Conservation (phyloP, 192 early-diverging fungal species). For the Gamsiella multidivaricata region DNA sequence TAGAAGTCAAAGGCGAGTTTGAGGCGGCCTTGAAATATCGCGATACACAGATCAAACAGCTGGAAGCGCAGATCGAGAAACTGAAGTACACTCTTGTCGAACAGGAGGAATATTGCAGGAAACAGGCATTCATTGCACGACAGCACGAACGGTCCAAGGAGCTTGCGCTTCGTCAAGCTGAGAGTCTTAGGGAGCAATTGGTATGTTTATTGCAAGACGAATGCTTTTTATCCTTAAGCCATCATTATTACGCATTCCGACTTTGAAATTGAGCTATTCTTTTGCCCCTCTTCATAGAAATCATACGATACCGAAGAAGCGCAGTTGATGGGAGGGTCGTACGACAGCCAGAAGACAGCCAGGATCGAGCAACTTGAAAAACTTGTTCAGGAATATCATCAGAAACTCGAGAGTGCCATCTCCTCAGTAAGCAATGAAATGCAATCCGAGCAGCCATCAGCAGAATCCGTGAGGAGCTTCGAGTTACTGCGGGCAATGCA, state of each 20-base stretch:
- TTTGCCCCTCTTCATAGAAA: conserved; percentile 29
- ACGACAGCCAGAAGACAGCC: conserved; percentile 67
- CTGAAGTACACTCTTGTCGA: conserved; percentile 58
- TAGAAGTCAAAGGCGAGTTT: conserved; percentile 54
- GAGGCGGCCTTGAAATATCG: conserved; percentile 44
- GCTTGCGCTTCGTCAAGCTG: conserved; percentile 68
- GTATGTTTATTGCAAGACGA: conserved; percentile 34
- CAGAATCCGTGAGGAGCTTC: neutral
- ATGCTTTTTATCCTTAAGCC: neutral
- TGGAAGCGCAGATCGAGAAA: conserved; percentile 55
- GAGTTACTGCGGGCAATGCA: conserved; percentile 20
- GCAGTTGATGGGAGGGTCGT: conserved; percentile 59
- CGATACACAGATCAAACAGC: conserved; percentile 44
- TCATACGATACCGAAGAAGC: conserved; percentile 66
- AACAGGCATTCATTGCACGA: conserved; percentile 43
- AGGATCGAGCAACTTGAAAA: conserved; percentile 72
- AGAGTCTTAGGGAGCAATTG: conserved; percentile 74
- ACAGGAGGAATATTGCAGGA: conserved; percentile 54
- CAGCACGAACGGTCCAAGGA: conserved; percentile 61
- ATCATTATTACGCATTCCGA: too few species aligned
- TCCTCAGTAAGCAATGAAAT: neutral
- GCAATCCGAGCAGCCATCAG: neutral
- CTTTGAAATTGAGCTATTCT: neutral
- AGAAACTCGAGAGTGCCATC: conserved; percentile 34
- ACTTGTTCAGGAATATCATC: conserved; percentile 68